A percentile compares a stretch with the other conserved stretches of the same genome.
Conservation (phyloP, 352 stramenopile species). For the Pythium guiyangense region DNA sequence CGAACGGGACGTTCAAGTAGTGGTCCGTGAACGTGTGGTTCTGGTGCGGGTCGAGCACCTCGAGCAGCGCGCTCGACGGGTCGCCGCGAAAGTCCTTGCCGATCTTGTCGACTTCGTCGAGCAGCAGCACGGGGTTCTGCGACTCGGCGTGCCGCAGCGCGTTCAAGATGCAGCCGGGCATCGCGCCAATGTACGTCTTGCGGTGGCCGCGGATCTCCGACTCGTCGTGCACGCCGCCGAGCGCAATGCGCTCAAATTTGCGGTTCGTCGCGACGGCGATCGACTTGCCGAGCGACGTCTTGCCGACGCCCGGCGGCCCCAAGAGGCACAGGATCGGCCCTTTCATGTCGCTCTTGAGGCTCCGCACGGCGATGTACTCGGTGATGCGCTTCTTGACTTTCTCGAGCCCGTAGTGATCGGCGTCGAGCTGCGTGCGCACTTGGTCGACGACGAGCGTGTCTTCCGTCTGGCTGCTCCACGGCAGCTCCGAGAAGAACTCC, state of each 20-base stretch:
- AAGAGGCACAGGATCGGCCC: constrained; percentile 88
- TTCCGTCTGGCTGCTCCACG: constrained; percentile 49
- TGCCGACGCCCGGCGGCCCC: constrained; percentile 78
- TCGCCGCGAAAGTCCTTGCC: constrained; percentile 69
- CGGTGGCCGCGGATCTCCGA: constrained; percentile 83
- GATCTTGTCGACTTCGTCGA: constrained; percentile 89
- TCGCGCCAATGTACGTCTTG: constrained; percentile 86
- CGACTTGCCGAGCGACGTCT: constrained; percentile 80
- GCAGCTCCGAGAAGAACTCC: constrained; percentile 74
- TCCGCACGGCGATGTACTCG: constrained; percentile 83
- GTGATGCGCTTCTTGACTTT: constrained; percentile 85
- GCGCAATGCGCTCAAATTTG: constrained; percentile 70
- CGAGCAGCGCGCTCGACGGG: constrained; percentile 63
- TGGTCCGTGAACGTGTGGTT: constrained; percentile 86
- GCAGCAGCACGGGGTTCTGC: constrained; percentile 71
- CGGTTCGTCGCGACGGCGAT: constrained; percentile 71
- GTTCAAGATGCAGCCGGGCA: constrained; percentile 83
- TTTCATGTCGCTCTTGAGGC: constrained; percentile 77
- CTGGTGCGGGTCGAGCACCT: constrained; percentile 85
- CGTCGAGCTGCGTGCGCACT: constrained; percentile 62
- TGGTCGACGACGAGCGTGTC: constrained; percentile 53
- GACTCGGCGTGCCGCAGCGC: constrained; percentile 68
- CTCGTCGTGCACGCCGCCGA: constrained; percentile 79
- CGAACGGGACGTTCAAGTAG: constrained; percentile 85
- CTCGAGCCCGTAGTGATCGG: constrained; percentile 78